Percentiles rank a stretch among this genome's conserved stretches.
phyloP scores from a whole-genome alignment of 2,329 filamentous ascomycete species.

The Fusarium sp. region DNA sequence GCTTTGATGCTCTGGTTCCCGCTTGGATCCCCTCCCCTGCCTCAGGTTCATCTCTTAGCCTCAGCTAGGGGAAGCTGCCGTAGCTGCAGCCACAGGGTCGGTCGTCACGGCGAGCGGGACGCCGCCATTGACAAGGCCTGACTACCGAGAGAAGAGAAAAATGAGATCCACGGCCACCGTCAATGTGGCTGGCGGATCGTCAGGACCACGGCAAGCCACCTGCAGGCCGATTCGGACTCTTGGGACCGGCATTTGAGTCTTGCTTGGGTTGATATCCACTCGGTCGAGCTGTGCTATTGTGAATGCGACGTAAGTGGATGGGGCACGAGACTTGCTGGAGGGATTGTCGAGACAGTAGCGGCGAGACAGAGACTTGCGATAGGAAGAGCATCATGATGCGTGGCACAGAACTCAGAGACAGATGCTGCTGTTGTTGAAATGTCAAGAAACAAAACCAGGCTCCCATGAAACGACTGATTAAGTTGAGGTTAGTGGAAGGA shows the following conservation, averaged over 20 bases:
- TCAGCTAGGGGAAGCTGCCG: constrained; percentile 45
- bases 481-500: constrained; percentile 33
- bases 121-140: constrained; percentile 39
- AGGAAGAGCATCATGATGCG: neutral
- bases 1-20: constrained; percentile 23
- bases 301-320: constrained; percentile 13
- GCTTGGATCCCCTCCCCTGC: constrained; percentile 35
- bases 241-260: constrained; percentile 26
- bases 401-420: constrained; percentile 3
- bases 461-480: constrained; percentile 3
- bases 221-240: constrained; percentile 34
- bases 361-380: neutral
- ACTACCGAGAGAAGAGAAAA: constrained; percentile 29
- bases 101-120: constrained; percentile 37
- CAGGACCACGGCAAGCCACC: constrained; percentile 37
- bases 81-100: constrained; percentile 41
- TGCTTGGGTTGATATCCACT: constrained; percentile 7
- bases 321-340: neutral
- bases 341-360: neutral
- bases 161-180: constrained; percentile 40
- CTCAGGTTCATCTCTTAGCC: constrained; percentile 21
- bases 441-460: constrained; percentile 5
- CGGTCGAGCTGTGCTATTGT: constrained; percentile 8
- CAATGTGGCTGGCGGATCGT: constrained; percentile 44
- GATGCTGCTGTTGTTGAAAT: constrained; percentile 1